Percentiles rank a stretch among this genome's conserved stretches.
These are phyloP conservation scores for Neoascochyta sp. DNA, from an alignment of 2,329 filamentous ascomycete genomes.

Conservation along the genomic window DNA sequence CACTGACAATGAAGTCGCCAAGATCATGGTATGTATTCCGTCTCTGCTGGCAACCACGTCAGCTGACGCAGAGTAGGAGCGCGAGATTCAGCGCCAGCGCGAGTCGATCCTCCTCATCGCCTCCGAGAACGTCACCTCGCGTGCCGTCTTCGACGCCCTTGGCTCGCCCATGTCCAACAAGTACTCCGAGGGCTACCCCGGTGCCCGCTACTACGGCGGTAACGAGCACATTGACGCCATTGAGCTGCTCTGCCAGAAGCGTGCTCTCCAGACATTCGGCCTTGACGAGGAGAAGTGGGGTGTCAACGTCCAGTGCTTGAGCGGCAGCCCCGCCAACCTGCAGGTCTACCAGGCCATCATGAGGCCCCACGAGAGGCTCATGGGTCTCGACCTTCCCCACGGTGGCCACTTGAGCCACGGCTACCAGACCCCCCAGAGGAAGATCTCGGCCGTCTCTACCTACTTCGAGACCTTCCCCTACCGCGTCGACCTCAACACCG, in stretches of 20 bases:
- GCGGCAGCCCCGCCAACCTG: constrained; percentile 91
- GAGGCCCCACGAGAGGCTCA: constrained; percentile 89
- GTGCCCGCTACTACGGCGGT: constrained; percentile 92
- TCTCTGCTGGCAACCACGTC: background rate
- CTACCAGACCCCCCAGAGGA: constrained; percentile 93
- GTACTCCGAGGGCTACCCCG: constrained; percentile 97
- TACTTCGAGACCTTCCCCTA: constrained; percentile 99
- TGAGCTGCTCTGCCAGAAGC: constrained; percentile 83
- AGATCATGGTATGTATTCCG: constrained; percentile 78
- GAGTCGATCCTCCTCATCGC: constrained; percentile 75
- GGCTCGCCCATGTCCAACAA: constrained; percentile 69
- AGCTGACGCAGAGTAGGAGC: constrained; percentile 57
- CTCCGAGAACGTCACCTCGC: constrained; percentile 42
- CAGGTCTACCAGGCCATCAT: constrained; percentile 98
- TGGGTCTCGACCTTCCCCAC: constrained; percentile 93
- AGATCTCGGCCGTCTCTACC: constrained; percentile 98
- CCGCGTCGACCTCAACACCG: constrained; percentile 82
- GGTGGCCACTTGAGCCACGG: constrained; percentile 94
- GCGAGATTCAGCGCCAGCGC: constrained; percentile 92
- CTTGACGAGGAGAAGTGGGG: constrained; percentile 86
- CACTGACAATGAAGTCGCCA: constrained; percentile 87
- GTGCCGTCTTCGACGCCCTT: constrained; percentile 45
- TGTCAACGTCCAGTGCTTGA: constrained; percentile 85
- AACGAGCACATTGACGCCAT: constrained; percentile 94
- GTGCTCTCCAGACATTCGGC: constrained; percentile 82